phyloP scores from a whole-genome alignment of 2,329 filamentous ascomycete species.

The Dothideomycetes sp. region DNA sequence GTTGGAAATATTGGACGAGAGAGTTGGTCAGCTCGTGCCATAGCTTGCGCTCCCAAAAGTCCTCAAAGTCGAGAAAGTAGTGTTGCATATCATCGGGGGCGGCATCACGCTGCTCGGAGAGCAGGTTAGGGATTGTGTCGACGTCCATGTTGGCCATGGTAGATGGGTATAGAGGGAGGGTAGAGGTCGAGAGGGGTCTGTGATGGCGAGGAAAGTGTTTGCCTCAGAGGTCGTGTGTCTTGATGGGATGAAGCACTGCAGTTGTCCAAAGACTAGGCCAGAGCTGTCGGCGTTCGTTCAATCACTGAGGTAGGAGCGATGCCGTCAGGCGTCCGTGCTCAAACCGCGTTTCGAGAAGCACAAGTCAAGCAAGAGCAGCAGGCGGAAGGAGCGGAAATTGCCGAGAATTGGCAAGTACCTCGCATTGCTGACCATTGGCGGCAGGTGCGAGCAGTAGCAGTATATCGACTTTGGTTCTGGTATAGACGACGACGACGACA shows the following conservation, averaged over 20 bases:
- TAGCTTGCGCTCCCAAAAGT: conserved; percentile 95
- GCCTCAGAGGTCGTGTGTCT: too few species aligned
- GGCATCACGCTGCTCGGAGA: conserved; percentile 78
- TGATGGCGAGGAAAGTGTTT: too few species aligned
- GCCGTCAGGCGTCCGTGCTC: neutral
- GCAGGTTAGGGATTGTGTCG: conserved; percentile 85
- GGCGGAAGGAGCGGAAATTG: conserved; percentile 1
- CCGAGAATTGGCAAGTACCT: conserved; percentile 9
- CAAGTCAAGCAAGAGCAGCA: neutral
- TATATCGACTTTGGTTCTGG: conserved; percentile 3
- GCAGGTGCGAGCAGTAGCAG: neutral
- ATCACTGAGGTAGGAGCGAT: too few species aligned
- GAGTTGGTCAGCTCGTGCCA: conserved; percentile 97
- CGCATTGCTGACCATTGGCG: conserved; percentile 10
- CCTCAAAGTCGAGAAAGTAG: conserved; percentile 85
- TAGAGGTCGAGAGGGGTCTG: neutral
- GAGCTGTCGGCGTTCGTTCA: too few species aligned
- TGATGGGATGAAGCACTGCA: too few species aligned
- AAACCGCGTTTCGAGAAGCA: neutral
- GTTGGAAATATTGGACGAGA: conserved; percentile 78
- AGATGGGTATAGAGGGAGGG: neutral
- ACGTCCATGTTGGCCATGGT: conserved; percentile 54
- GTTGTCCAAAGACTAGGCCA: too few species aligned
- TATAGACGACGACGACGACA: conserved; percentile 1
- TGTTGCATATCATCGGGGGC: conserved; percentile 82